phyloP scores from a whole-genome alignment of 305 asterid species.

The Rubia peregrina region DNA sequence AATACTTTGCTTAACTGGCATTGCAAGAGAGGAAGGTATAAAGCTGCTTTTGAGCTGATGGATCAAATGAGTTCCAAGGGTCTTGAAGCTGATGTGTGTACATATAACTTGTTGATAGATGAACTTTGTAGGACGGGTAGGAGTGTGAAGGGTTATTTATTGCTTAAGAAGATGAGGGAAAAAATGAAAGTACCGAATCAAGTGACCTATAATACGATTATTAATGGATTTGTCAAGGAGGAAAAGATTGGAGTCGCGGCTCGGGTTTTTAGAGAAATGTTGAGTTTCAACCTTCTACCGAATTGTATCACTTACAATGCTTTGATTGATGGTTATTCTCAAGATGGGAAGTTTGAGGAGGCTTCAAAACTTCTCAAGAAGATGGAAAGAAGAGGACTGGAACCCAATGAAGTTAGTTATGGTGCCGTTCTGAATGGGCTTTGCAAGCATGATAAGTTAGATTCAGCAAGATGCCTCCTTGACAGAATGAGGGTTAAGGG shows the following conservation, averaged over 20 bases:
- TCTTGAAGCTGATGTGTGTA: constrained; percentile 60
- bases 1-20: constrained; percentile 75
- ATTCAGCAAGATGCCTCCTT: constrained; percentile 46
- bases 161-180: constrained; percentile 61
- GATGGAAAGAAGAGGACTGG: constrained; percentile 54
- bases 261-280: constrained; percentile 64
- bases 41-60: constrained; percentile 54
- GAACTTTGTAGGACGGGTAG: constrained; percentile 55
- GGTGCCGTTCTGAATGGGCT: constrained; percentile 77
- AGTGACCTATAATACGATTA: constrained; percentile 75
- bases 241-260: constrained; percentile 59
- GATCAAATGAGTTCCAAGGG: constrained; percentile 72
- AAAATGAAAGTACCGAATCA: constrained; percentile 58
- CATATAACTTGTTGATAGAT: constrained; percentile 68
- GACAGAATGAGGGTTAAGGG: constrained; percentile 45
- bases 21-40: constrained; percentile 68
- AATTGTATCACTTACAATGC: constrained; percentile 60
- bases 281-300: constrained; percentile 45
- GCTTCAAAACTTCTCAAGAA: constrained; percentile 50
- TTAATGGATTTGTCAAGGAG: constrained; percentile 70
- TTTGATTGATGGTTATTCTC: constrained; percentile 66
- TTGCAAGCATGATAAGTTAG: constrained; percentile 55
- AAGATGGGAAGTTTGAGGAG: constrained; percentile 46
- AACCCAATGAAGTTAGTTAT: constrained; percentile 62
- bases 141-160: constrained; percentile 68